These are phyloP conservation scores for Heteromeles arbutifolia DNA, from an alignment of 306 rosid genomes.

Conservation along the genomic window DNA sequence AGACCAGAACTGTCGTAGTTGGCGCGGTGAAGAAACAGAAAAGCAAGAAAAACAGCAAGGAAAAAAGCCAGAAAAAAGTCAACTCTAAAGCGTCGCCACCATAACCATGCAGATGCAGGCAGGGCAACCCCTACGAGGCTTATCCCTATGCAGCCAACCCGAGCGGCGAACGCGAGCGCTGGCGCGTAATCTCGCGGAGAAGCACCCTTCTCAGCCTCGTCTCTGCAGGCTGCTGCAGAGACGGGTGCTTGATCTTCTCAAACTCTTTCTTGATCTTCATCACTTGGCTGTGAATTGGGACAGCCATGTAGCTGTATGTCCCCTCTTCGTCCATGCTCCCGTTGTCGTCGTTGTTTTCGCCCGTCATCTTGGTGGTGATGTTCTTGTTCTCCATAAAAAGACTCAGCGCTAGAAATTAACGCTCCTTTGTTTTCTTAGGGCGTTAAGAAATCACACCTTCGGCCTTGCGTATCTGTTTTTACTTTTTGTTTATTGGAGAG, in stretches of 20 bases:
- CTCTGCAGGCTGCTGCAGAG: constrained; percentile 41
- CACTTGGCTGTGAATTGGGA: constrained; percentile 70
- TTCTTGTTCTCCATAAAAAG: constrained; percentile 12
- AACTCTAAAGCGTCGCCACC: background rate
- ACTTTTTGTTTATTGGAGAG: background rate
- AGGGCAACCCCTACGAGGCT: background rate
- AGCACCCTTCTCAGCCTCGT: constrained; percentile 26
- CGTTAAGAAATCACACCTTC: background rate
- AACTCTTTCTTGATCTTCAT: constrained; percentile 72
- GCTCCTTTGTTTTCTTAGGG: background rate
- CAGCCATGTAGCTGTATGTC: background rate
- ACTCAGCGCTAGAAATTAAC: background rate
- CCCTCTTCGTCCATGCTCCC: constrained; percentile 14
- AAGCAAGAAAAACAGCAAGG: background rate
- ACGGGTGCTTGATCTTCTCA: constrained; percentile 60
- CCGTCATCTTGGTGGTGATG: background rate
- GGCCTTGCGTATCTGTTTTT: background rate
- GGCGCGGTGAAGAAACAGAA: background rate
- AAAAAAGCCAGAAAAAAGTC: background rate
- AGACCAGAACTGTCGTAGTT: background rate
- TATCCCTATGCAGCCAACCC: constrained; percentile 27
- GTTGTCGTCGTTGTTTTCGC: background rate
- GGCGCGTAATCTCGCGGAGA: constrained; percentile 30
- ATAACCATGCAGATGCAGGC: background rate
- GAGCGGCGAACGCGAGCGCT: constrained; percentile 61